Evolutionary conservation across 805 yeast genomes (phyloP).

Genomic region (Myxozyma neglecta): DNA sequence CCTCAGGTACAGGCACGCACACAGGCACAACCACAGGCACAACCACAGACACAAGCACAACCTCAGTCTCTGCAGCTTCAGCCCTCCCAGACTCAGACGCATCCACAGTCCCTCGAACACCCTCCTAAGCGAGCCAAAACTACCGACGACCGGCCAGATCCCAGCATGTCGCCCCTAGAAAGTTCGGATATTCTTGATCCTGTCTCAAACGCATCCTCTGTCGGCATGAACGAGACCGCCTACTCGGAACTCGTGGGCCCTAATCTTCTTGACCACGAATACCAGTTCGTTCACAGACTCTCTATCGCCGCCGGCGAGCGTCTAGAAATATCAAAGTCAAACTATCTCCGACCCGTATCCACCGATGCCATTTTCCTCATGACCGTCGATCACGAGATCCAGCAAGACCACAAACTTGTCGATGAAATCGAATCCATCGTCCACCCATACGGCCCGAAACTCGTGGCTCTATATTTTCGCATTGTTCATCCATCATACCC

Average conservation of each 20-base stretch:
- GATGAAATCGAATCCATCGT: slow-evolving; percentile 31
- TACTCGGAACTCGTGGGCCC: slow-evolving; percentile 35
- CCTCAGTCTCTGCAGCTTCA: no score
- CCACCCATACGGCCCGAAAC: slow-evolving; percentile 31
- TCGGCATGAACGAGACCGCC: slow-evolving; percentile 35
- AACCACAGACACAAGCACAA: no score
- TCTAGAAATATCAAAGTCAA: slow-evolving; percentile 23
- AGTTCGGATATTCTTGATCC: slow-evolving; percentile 25
- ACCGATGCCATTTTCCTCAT: slow-evolving; percentile 33
- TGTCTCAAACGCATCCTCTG: slow-evolving; percentile 28
- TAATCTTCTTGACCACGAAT: slow-evolving; percentile 30
- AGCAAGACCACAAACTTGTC: slow-evolving; percentile 27
- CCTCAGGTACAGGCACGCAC: no score
- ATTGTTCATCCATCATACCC: slow-evolving; percentile 37
- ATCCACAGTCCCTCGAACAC: no score
- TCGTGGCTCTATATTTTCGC: slow-evolving; percentile 32
- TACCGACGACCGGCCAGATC: no score
- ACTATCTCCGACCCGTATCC: slow-evolving; percentile 34
- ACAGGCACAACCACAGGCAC: no score
- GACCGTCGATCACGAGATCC: slow-evolving; percentile 31
- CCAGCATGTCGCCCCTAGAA: background rate
- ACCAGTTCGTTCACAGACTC: slow-evolving; percentile 28
- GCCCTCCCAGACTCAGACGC: no score
- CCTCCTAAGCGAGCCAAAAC: no score
- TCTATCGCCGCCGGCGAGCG: slow-evolving; percentile 22